Base-by-base conservation (phyloP, 2,329 filamentous ascomycete genomes). In the Aspergillus calidoustus region DNA sequence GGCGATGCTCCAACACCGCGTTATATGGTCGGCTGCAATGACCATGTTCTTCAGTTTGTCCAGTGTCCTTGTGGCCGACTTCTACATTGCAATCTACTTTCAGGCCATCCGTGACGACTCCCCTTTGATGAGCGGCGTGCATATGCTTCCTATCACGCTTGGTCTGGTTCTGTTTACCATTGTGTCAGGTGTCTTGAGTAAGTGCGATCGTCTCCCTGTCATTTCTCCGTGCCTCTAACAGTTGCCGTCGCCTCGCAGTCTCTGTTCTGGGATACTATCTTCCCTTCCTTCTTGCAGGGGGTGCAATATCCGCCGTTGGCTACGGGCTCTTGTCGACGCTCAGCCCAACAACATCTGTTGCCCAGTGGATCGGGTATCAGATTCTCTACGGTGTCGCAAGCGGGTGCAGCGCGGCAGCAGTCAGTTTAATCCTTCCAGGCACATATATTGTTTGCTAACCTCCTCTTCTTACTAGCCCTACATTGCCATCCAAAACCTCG, bases 61-160 rank as follows among this genome's bases (percentile, higher is more conserved):
- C 46, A 65, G 43, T 58, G 67, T 73, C 30, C 64, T 75, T 22
- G 64, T 73, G 8, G 67, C 66, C 7, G 56, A 64, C 19, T 77
- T 71, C 61, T 78, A 76, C 57, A 64, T 78, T n/a, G 66, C 75
- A 5, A 69, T 80, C 1, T 81, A 78, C 58, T 81, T 81, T 57
- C 80, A 82, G 53, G 71, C 74, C 4, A 74, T 81, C 7, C 72
- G 69, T 22, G 69, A 72, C 8, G 70, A 72, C 9, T 68, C 72
- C 0, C 75, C 79, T 0, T 62, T 77, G 5, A 71, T 77, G 61
- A 79, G 76, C 54, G 80, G 79, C 2, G 72, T 80, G 0, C 68
- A 76, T 17, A 64, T 77, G 28, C 67, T 81, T 3, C 78, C 79
- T 1, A 71, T 69, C 28, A 79, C 67, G 17, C 60, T 68, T 51